Evolutionary conservation across 2,329 filamentous ascomycete genomes (phyloP).

Genomic region (Lachnellula suecica): DNA sequence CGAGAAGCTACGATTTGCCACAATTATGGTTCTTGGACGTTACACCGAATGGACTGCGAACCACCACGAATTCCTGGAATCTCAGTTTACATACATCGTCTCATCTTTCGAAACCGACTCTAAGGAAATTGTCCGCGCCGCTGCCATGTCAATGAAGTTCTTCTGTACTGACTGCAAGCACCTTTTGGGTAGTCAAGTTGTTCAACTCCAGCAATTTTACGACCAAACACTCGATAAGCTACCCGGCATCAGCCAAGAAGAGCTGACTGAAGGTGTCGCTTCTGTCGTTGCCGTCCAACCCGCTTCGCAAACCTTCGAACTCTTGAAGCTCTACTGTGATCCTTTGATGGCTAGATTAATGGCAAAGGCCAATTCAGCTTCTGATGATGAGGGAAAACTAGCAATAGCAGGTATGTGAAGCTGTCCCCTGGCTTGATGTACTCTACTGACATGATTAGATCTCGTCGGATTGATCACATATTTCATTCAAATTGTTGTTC

Average conservation of each 20-base stretch:
- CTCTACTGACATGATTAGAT: conserved; percentile 48
- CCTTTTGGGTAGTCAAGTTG: conserved; percentile 77
- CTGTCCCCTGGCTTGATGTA: neutral
- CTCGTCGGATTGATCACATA: conserved; percentile 89
- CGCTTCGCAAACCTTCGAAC: conserved; percentile 73
- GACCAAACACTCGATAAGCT: conserved; percentile 84
- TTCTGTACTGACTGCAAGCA: conserved; percentile 94
- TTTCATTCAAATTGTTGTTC: conserved; percentile 77
- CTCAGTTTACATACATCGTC: conserved; percentile 94
- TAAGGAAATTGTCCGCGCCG: conserved; percentile 86
- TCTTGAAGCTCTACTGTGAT: conserved; percentile 90
- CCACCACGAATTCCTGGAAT: conserved; percentile 87
- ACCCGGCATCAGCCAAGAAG: conserved; percentile 84
- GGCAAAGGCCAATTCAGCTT: conserved; percentile 80
- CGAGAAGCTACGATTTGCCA: conserved; percentile 97
- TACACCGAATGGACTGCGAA: conserved; percentile 98
- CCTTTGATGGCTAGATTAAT: conserved; percentile 85
- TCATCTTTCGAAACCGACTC: conserved; percentile 87
- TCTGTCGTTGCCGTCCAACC: conserved; percentile 88
- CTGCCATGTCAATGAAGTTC: conserved; percentile 93
- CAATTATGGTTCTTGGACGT: conserved; percentile 93
- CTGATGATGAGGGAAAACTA: conserved; percentile 78
- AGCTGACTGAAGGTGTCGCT: conserved; percentile 93
- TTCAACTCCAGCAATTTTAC: conserved; percentile 90
- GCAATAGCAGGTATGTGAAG: conserved; percentile 70